A percentile compares a stretch with the other conserved stretches of the same genome.
Conservation (phyloP, 2,329 filamentous ascomycete genomes). For the Fusarium zealandicum region DNA sequence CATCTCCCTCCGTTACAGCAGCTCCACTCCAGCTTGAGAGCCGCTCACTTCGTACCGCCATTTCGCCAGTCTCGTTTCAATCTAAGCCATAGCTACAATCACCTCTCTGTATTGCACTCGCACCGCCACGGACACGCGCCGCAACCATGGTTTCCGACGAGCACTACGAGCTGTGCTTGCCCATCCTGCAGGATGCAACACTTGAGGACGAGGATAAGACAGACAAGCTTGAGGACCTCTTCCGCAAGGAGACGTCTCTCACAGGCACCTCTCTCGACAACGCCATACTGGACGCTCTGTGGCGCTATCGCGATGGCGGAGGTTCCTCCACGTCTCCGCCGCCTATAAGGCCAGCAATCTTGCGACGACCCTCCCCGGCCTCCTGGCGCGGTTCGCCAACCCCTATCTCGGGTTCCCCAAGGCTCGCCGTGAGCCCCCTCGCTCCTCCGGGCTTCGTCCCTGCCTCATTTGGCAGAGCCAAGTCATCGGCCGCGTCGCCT, state of each 20-base stretch:
- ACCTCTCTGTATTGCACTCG: slow-evolving; percentile 8
- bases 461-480: slow-evolving; percentile 75
- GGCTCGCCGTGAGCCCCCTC: slow-evolving; percentile 81
- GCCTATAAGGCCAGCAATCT: slow-evolving; percentile 84
- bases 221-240: slow-evolving; percentile 85
- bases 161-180: slow-evolving; percentile 89
- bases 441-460: slow-evolving; percentile 85
- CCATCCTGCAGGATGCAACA: slow-evolving; percentile 80
- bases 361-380: slow-evolving; percentile 89
- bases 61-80: slow-evolving; percentile 20
- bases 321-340: slow-evolving; percentile 76
- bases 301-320: slow-evolving; percentile 78
- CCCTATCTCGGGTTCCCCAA: slow-evolving; percentile 82
- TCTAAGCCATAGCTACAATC: slow-evolving; percentile 26
- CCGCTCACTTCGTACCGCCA: slow-evolving; percentile 11
- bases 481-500: slow-evolving; percentile 82
- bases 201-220: slow-evolving; percentile 96
- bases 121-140: slow-evolving; percentile 20
- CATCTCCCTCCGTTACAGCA: slow-evolving; percentile 14
- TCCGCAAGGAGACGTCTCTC: slow-evolving; percentile 79
- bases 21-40: slow-evolving; percentile 26
- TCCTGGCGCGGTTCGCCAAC: slow-evolving; percentile 89
- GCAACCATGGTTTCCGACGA: slow-evolving; percentile 87
- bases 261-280: slow-evolving; percentile 84
- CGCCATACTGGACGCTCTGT: slow-evolving; percentile 87